phyloP scores from a whole-genome alignment of 257 asterid species.

The Solanum pennellii region DNA sequence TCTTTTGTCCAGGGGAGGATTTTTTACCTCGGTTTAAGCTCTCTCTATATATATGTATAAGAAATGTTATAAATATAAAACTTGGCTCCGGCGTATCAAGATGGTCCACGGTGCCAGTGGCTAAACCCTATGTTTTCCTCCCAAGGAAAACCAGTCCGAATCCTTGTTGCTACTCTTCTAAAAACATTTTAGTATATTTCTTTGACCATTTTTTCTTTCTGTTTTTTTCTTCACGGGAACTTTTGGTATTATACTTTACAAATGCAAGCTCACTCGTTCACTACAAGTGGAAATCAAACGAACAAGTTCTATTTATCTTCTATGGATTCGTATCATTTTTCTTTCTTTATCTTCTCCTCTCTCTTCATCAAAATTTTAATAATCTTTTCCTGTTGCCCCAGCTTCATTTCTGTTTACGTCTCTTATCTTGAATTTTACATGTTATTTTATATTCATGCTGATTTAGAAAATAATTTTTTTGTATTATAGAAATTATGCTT shows the following conservation, averaged over 20 bases:
- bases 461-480: background rate
- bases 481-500: background rate
- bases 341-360: background rate
- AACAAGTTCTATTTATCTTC: background rate
- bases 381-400: background rate
- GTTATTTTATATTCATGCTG: background rate
- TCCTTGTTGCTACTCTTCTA: background rate
- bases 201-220: background rate
- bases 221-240: background rate
- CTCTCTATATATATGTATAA: background rate
- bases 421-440: background rate
- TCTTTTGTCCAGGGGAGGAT: background rate
- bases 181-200: background rate
- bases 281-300: background rate
- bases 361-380: background rate
- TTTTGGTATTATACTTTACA: background rate
- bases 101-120: background rate
- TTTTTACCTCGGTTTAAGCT: background rate
- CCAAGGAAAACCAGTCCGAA: background rate
- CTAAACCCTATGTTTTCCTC: background rate
- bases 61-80: background rate
- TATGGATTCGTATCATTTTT: background rate
- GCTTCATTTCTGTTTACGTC: background rate
- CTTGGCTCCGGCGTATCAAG: background rate
- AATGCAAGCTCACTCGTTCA: background rate